A percentile compares a stretch with the other conserved stretches of the same genome.
These are phyloP conservation scores for Amoebophrya sp. DNA, from an alignment of 169 alveolate genomes.

Conservation along the genomic window DNA sequence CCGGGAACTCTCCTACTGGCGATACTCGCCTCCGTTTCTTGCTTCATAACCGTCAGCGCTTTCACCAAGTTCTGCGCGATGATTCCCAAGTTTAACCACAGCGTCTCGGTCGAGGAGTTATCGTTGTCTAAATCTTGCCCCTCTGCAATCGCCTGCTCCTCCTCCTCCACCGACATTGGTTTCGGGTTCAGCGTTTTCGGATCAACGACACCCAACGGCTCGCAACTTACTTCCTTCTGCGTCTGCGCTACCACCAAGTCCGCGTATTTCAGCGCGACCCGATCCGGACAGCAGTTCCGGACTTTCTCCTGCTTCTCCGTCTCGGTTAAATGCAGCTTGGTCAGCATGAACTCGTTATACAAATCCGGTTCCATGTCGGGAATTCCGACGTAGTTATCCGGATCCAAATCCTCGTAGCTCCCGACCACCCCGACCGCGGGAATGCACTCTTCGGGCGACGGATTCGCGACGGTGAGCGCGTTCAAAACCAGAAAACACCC, in stretches of 20 bases:
- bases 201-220: too few species aligned
- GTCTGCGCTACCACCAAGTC: neutral
- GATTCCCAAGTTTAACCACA: neutral
- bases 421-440: neutral
- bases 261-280: neutral
- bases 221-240: too few species aligned
- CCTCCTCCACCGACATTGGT: neutral
- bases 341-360: neutral
- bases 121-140: too few species aligned
- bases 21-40: too few species aligned
- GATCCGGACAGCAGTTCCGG: neutral
- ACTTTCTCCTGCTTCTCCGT: neutral
- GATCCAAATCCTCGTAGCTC: neutral
- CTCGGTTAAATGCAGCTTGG: neutral
- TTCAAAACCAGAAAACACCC: neutral
- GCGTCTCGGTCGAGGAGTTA: neutral
- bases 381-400: neutral
- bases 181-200: neutral
- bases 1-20: too few species aligned
- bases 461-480: neutral
- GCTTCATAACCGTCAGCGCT: neutral
- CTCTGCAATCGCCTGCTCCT: neutral
- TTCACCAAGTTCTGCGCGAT: neutral
- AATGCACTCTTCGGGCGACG: constrained; percentile 9
- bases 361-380: neutral